Evolutionary conservation across 352 stramenopile genomes (phyloP), one percentile per base, ranked within the genome.

Genomic region (Phytophthora hybrid): DNA sequence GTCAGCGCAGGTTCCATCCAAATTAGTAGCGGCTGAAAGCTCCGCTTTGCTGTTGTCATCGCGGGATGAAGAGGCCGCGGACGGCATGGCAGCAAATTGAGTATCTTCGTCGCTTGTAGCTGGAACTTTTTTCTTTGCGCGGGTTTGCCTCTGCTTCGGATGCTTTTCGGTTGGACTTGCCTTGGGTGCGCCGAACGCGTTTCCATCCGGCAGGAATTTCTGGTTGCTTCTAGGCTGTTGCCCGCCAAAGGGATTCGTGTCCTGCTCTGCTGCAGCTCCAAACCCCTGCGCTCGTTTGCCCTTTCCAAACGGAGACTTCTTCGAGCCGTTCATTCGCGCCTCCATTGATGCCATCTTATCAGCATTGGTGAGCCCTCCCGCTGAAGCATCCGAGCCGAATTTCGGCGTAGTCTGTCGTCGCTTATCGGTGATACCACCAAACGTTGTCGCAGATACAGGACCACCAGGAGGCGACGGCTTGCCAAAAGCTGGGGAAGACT

Each of bases 1-100:
- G 72, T 97, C 90, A 63, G 89, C 47, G 62, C 91, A 97, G 39
- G 77, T 78, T 18, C 91, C 91, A 55, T 96, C 77, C 32, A 96
- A 58, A 51, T 93, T 94, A 18, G 76, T 74, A 32, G 88, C 88
- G 8, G 84, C 87, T 31, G 82, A 71, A 9, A 94, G 66, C 41
- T 91, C 71, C 0, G 88, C 83, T 58, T 94, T 94, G 58, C 34
- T 80, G 37, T 21, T 78, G 13, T 80, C 69, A 14, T 82, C 73
- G 13, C 59, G 61, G 19, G 32, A 21, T 8, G 58, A 54, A 14
- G 51, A 47, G 5, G 4, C 21, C 1, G 29, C 14, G 1, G 65
- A 60, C 7, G 65, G 53, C 49, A 70, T 51, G 23, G 49, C 14
- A 19, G 51, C 21, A 62, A 62, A 62, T 13, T 57, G 5, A 59